A percentile compares a stretch with the other conserved stretches of the same genome.
These are phyloP conservation scores for Xylaria polymorpha DNA, from an alignment of 2,329 filamentous ascomycete species.

Conservation along the genomic window DNA sequence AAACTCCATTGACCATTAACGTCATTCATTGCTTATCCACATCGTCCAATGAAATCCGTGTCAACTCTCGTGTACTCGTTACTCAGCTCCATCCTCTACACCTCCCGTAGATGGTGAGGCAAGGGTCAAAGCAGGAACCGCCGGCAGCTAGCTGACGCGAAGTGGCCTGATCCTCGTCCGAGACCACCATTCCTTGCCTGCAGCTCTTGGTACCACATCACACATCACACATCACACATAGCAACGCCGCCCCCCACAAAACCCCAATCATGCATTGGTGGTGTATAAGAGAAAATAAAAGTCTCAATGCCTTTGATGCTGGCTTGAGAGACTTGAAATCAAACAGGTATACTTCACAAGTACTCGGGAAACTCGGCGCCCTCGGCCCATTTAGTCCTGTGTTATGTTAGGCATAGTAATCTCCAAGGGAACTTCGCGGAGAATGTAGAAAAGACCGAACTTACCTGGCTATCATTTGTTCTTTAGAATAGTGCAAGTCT, in stretches of 20 bases:
- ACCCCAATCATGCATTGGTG: not conserved
- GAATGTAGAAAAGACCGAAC: slow-evolving; percentile 26
- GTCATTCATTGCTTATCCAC: not conserved
- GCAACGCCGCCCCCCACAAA: slow-evolving; percentile 1
- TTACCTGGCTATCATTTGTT: slow-evolving; percentile 48
- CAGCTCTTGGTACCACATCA: not conserved
- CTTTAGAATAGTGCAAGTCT: slow-evolving; percentile 49
- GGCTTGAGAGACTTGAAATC: slow-evolving; percentile 2
- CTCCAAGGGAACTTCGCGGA: not conserved
- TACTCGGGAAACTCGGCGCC: slow-evolving; percentile 64
- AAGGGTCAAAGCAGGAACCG: not conserved
- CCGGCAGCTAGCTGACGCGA: not conserved
- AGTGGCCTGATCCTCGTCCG: slow-evolving; percentile 21
- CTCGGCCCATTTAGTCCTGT: slow-evolving; percentile 48
- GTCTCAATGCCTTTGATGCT: slow-evolving; percentile 4
- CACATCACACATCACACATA: not conserved
- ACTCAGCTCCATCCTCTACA: not conserved
- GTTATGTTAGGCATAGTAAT: slow-evolving; percentile 32
- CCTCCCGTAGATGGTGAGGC: not conserved
- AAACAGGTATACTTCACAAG: slow-evolving; percentile 49
- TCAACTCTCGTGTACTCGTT: slow-evolving; percentile 1
- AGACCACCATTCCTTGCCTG: not conserved
- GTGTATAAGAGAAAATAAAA: slow-evolving; percentile 14
- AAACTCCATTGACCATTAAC: not conserved
- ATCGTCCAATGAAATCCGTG: slow-evolving; percentile 5